Percentiles rank a stretch among this genome's conserved stretches.
phyloP scores from a whole-genome alignment of 1,284 basidiomycete species.

The Uromyces viciae-fabae region DNA sequence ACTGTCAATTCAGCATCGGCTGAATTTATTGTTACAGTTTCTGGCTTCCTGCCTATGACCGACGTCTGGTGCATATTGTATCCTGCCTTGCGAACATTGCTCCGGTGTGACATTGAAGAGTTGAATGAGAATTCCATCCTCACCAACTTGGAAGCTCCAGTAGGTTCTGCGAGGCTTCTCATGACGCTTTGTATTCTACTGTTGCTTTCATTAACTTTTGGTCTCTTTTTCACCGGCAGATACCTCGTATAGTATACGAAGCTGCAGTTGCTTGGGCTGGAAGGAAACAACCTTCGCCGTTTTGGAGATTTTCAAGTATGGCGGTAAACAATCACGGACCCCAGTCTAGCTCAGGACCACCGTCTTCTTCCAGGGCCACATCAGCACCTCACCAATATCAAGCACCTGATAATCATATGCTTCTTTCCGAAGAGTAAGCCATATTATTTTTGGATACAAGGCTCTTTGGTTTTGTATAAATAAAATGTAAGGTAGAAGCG shows the following conservation, averaged over 20 bases:
- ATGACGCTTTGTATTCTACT: not conserved
- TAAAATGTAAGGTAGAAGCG: not conserved
- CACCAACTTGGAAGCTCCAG: constrained; percentile 70
- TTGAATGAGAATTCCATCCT: constrained; percentile 73
- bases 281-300: constrained; percentile 53
- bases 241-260: constrained; percentile 74
- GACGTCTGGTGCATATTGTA: constrained; percentile 97
- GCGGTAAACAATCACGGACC: constrained; percentile 1
- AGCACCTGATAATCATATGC: constrained; percentile 13
- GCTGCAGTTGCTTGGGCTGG: constrained; percentile 83
- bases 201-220: constrained; percentile 28
- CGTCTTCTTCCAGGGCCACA: not conserved
- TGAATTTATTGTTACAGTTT: constrained; percentile 78
- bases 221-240: constrained; percentile 57
- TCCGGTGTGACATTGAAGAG: constrained; percentile 76
- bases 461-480: not conserved
- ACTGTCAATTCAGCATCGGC: constrained; percentile 64
- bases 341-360: constrained; percentile 10
- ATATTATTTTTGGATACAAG: not conserved
- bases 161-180: constrained; percentile 57
- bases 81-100: constrained; percentile 76
- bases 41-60: constrained; percentile 70
- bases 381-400: constrained; percentile 30
- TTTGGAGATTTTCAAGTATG: constrained; percentile 38
- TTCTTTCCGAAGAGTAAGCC: constrained; percentile 41